Conservation (phyloP, 225 moss, liverwort and hornwort genomes). For the Sphagnum tenellum region DNA sequence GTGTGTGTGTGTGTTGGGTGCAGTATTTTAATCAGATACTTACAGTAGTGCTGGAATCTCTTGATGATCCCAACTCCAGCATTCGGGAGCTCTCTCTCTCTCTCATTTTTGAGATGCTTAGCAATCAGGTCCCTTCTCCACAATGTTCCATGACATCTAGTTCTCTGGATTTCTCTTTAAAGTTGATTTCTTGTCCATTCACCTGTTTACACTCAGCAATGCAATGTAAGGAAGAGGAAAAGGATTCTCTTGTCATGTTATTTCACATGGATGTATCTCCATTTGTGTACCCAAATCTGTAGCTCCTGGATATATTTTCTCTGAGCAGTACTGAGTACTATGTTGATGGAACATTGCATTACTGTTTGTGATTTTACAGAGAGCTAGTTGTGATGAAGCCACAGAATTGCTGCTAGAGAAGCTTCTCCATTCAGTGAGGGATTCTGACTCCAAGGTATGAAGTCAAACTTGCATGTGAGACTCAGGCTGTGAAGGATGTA, state of each 20-base stretch:
- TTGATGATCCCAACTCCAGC: conserved; percentile 70
- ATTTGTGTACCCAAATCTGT: neutral
- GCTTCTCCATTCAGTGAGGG: conserved; percentile 59
- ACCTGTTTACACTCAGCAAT: no score
- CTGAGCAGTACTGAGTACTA: no score
- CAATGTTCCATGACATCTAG: no score
- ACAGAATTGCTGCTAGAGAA: conserved; percentile 79
- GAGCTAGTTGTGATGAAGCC: conserved; percentile 52
- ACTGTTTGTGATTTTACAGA: conserved; percentile 26
- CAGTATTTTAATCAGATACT: conserved; percentile 75
- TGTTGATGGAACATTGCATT: conserved; percentile 6
- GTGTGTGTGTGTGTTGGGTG: no score
- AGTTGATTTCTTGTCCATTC: no score
- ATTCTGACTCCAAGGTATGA: conserved; percentile 60
- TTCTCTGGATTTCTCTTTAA: no score
- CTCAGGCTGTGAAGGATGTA: no score
- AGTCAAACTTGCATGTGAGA: neutral
- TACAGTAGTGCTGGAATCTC: conserved; percentile 58
- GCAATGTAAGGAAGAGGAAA: no score
- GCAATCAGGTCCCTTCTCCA: conserved; percentile 44
- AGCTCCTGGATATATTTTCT: no score
- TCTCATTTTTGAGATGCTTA: conserved; percentile 67
- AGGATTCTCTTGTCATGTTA: no score
- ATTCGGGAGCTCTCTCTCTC: conserved; percentile 75
- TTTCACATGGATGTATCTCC: neutral